Evolutionary conservation across 2,329 filamentous ascomycete species (phyloP), one percentile per base, ranked within the genome.

Genomic region (Neoscytalidium dimidiatum): DNA sequence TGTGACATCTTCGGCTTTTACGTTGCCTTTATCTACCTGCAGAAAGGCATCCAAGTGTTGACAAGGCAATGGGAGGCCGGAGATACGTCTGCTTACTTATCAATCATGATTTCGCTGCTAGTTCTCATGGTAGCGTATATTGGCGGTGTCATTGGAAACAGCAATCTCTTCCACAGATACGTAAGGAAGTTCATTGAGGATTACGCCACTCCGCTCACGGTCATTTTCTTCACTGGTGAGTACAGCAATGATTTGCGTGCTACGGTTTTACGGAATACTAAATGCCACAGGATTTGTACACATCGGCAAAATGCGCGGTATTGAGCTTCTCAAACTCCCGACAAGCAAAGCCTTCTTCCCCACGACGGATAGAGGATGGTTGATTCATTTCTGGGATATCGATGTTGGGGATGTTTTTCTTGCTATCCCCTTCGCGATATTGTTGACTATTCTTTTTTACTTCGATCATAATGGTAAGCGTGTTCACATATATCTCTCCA

Each of bases 1-100:
- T 96, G 93, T 79, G 93, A 97, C 76, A 95, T 94, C 72, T 96
- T 97, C 70, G 93, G 92, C 58, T 96, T 96, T 80, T 96, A 96
- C 74, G 92, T 96, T 53, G 92, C 92, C 64, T 93, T 91, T 74
- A 94, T 96, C 77, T 96, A 96, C 74, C 83, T 96, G 21, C 92
- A 96, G 73, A 96, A 96, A 78, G 92, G 92, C 17, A 90, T 96
- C 67, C 92, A 96, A 77, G 91, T 96, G 14, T 84, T 96, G 21
- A 89, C 88, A 48, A 85, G 90, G 13, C 90, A 96, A 72, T 93
- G 91, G 77, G 80, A 75, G 77, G 82, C 69, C 65, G 84, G 82
- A 56, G 85, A 90, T 60, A 77, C 74, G 81, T 95, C 81, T 3
- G 85, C 84, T 7, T 96, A 96, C 73, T 85, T 96, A 28, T 93